Percentiles rank a stretch among this genome's conserved stretches.
phyloP scores from a whole-genome alignment of 2,329 filamentous ascomycete species.

The Colletotrichum liriopes region DNA sequence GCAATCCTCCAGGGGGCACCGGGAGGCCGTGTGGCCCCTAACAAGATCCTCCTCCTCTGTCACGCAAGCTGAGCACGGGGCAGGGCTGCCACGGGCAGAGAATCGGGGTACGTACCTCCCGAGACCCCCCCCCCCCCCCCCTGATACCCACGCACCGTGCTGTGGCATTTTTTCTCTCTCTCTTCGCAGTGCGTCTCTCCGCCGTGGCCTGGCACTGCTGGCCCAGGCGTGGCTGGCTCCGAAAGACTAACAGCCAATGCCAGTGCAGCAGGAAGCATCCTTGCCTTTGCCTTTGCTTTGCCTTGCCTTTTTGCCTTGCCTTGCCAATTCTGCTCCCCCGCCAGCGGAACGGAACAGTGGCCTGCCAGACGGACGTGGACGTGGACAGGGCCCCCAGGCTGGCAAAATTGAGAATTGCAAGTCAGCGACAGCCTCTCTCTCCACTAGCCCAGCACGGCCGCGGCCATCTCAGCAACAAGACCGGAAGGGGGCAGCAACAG shows the following conservation, averaged over 20 bases:
- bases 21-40: neutral
- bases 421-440: conserved; percentile 3
- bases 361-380: neutral
- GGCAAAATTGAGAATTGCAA: conserved; percentile 25
- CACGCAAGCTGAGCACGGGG: neutral
- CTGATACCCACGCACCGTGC: conserved; percentile 13
- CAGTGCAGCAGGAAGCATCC: conserved; percentile 8
- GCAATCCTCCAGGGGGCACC: neutral
- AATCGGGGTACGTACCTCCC: neutral
- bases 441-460: neutral
- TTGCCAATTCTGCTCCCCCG: conserved; percentile 5
- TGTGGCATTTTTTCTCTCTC: neutral
- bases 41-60: neutral
- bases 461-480: conserved; percentile 40
- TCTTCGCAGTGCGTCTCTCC: neutral
- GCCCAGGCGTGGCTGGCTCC: conserved; percentile 22
- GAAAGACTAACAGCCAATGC: conserved; percentile 25
- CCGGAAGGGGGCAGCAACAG: conserved; percentile 29
- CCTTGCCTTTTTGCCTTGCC: conserved; percentile 13
- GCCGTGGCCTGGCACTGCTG: neutral
- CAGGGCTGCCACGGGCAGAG: neutral
- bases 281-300: conserved; percentile 13
- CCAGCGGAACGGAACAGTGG: conserved; percentile 3
- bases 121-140: too few species aligned
- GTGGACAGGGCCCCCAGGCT: conserved; percentile 17